These are phyloP conservation scores for Drosera spatulata DNA, from an alignment of 179 eudicot genomes.

Conservation along the genomic window DNA sequence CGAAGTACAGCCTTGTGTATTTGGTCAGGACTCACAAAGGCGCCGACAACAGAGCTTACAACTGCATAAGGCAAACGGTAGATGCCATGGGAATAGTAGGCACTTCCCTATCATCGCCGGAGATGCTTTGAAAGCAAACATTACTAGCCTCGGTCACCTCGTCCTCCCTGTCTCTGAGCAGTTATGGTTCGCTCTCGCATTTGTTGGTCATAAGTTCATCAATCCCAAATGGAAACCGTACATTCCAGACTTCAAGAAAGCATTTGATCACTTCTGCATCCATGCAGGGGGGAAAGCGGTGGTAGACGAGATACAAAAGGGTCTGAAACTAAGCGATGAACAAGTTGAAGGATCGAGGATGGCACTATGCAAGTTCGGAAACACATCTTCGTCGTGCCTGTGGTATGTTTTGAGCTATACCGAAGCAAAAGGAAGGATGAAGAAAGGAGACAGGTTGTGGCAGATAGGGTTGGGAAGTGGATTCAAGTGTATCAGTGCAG, in stretches of 20 bases:
- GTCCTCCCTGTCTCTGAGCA: constrained; percentile 71
- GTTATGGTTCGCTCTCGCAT: constrained; percentile 42
- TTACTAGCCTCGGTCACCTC: constrained; percentile 55
- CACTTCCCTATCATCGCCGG: constrained; percentile 56
- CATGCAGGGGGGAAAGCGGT: too few relatives aligned
- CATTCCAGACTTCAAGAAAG: constrained; percentile 81
- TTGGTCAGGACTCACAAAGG: constrained; percentile 71
- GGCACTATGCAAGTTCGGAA: constrained; percentile 76
- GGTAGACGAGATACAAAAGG: too few relatives aligned
- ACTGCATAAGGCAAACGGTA: constrained; percentile 50
- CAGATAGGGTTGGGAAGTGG: too few relatives aligned
- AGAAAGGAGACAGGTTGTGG: constrained; percentile 65
- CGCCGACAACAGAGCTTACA: constrained; percentile 44
- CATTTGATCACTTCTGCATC: too few relatives aligned
- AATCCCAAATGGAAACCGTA: constrained; percentile 71
- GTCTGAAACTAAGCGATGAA: too few relatives aligned
- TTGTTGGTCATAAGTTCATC: constrained; percentile 51
- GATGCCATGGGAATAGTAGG: constrained; percentile 50
- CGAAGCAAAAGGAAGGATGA: constrained; percentile 75
- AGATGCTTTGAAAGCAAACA: constrained; percentile 67
- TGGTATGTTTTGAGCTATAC: constrained; percentile 63
- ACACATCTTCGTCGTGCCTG: constrained; percentile 47
- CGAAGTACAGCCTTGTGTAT: too few relatives aligned
- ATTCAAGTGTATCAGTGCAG: too few relatives aligned
- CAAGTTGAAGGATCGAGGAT: too few relatives aligned